Conservation (phyloP, 306 rosid genomes). For the Coriaria nepalensis region DNA sequence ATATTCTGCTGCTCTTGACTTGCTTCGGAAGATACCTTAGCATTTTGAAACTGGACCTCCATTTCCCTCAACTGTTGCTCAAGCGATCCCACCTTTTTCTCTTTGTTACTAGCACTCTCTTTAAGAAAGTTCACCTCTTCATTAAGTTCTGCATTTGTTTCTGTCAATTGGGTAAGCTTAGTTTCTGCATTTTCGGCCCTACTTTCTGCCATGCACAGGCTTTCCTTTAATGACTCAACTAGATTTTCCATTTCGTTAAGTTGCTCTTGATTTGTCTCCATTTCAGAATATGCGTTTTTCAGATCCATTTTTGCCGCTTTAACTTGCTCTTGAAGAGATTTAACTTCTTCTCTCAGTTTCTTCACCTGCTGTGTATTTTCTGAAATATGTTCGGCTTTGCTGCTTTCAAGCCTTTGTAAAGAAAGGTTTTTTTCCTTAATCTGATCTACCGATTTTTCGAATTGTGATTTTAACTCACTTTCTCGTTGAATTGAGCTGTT, state of each 20-base stretch:
- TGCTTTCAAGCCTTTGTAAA: constrained; percentile 30
- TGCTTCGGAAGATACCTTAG: constrained; percentile 73
- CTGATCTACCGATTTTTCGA: constrained; percentile 31
- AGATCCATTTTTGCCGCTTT: constrained; percentile 32
- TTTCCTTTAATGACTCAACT: constrained; percentile 50
- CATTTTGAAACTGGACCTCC: constrained; percentile 73
- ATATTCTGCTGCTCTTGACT: constrained; percentile 96
- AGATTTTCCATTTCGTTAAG: constrained; percentile 44
- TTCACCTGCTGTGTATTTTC: constrained; percentile 31
- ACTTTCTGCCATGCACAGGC: constrained; percentile 38
- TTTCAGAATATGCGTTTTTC: constrained; percentile 25
- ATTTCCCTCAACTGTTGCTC: constrained; percentile 77
- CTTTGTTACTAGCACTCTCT: constrained; percentile 49
- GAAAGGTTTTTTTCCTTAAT: constrained; percentile 41
- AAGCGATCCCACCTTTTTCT: constrained; percentile 69
- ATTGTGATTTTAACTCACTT: constrained; percentile 38
- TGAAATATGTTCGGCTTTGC: constrained; percentile 23
- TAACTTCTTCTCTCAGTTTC: constrained; percentile 48
- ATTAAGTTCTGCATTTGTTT: constrained; percentile 67
- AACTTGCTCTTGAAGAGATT: constrained; percentile 34
- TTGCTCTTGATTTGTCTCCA: constrained; percentile 39
- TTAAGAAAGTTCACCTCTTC: constrained; percentile 82
- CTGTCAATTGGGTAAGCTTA: constrained; percentile 61
- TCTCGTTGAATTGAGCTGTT: constrained; percentile 46
- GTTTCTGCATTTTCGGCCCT: constrained; percentile 67